These are phyloP conservation scores for Fragilaria radians DNA, from an alignment of 108 stramenopile species.

Conservation along the genomic window DNA sequence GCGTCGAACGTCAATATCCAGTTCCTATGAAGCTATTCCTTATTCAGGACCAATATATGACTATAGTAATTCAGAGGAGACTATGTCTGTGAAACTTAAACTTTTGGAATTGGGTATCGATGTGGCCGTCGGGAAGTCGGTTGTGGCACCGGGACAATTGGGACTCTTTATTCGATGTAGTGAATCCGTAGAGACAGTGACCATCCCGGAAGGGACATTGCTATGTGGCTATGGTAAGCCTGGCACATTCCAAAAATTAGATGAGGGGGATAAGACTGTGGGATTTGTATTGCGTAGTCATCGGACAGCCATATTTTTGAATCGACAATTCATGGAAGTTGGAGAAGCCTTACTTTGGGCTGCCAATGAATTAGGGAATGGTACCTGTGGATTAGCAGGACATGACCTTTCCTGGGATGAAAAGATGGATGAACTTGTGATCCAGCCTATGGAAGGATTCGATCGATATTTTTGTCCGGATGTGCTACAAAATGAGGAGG, in stretches of 20 bases:
- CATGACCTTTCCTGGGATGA: neutral
- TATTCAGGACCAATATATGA: too few species aligned
- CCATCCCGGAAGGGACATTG: neutral
- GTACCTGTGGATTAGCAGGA: constrained; percentile 2
- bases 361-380: neutral
- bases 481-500: neutral
- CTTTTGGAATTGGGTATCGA: constrained; percentile 1
- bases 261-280: constrained; percentile 2
- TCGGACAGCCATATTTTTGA: neutral
- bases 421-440: too few species aligned
- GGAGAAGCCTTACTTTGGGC: neutral
- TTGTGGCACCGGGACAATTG: neutral
- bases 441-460: too few species aligned
- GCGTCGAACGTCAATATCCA: too few species aligned
- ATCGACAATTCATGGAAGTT: neutral
- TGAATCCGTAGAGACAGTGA: neutral
- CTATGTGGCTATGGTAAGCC: neutral
- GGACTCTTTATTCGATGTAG: neutral
- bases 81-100: too few species aligned
- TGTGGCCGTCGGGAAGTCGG: neutral
- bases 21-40: too few species aligned
- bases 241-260: neutral
- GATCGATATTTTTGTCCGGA: neutral
- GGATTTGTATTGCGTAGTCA: neutral
- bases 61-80: too few species aligned